Conservation (phyloP, 306 rosid genomes). For the Cicer pinnatifidum region DNA sequence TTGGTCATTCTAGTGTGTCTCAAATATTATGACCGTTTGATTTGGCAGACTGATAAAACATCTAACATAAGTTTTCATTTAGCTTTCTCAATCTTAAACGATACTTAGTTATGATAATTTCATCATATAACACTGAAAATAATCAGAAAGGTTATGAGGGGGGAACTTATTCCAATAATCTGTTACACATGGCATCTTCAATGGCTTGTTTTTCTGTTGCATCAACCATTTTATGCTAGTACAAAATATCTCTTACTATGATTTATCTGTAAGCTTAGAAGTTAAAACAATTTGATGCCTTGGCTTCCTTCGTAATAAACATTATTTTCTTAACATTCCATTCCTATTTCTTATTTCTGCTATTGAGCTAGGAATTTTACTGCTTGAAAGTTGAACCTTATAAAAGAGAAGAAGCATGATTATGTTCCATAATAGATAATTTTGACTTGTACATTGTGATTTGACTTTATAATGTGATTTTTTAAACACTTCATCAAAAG, state of each 20-base stretch:
- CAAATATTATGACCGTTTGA: constrained; percentile 6
- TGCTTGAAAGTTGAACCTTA: constrained; percentile 1
- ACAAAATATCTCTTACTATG: neutral
- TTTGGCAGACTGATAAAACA: constrained; percentile 26
- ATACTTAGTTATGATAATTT: constrained; percentile 18
- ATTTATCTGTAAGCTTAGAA: constrained; percentile 9
- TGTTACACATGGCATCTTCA: no score
- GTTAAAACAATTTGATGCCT: neutral
- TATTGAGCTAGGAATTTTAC: neutral
- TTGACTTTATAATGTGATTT: constrained; percentile 18
- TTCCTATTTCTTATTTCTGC: constrained; percentile 1
- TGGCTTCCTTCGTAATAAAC: constrained; percentile 1
- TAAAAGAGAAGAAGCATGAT: neutral
- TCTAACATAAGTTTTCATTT: neutral
- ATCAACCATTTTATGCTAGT: neutral
- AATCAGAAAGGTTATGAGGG: neutral
- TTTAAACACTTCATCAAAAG: neutral
- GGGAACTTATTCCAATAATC: constrained; percentile 1
- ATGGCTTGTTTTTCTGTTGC: neutral
- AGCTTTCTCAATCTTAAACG: constrained; percentile 4
- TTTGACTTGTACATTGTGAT: neutral
- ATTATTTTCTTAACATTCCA: neutral
- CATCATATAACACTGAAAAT: constrained; percentile 18
- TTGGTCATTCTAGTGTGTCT: constrained; percentile 5
- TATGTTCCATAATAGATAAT: constrained; percentile 11